Conservation (phyloP, 1,284 basidiomycete species). For the Pholiota adiposa region DNA sequence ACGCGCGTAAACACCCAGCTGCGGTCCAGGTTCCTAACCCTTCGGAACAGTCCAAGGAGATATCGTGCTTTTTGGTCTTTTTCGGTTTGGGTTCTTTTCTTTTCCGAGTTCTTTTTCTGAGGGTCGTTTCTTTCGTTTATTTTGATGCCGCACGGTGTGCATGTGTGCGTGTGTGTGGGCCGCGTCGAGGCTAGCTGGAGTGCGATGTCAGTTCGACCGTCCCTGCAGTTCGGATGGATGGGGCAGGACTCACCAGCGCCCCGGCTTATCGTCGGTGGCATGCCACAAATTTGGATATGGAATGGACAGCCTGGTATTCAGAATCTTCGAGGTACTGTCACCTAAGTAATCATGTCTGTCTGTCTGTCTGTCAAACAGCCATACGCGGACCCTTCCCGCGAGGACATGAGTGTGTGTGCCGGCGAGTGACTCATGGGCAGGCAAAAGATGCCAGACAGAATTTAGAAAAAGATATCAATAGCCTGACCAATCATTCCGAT, state of each 20-base stretch:
- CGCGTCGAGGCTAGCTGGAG: too few relatives aligned
- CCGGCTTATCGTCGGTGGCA: constrained; percentile 20
- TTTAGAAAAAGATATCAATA: constrained; percentile 9
- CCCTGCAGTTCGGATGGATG: too few relatives aligned
- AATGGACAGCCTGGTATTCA: constrained; percentile 18
- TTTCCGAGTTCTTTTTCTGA: too few relatives aligned
- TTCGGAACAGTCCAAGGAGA: constrained; percentile 7
- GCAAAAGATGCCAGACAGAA: neutral
- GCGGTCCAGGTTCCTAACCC: constrained; percentile 13
- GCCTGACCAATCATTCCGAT: constrained; percentile 16
- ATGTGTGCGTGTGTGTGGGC: neutral
- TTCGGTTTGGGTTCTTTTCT: neutral
- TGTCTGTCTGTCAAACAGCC: too few relatives aligned
- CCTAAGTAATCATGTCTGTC: constrained; percentile 4
- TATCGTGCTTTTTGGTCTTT: neutral
- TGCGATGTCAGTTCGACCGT: too few relatives aligned
- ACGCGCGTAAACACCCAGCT: too few relatives aligned
- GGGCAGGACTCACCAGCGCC: too few relatives aligned
- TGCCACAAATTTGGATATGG: constrained; percentile 5
- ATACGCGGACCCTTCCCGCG: too few relatives aligned
- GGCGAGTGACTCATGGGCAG: too few relatives aligned
- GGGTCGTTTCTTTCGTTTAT: neutral
- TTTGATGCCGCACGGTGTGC: neutral
- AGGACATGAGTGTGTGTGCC: too few relatives aligned
- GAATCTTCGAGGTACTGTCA: constrained; percentile 20